A percentile compares a stretch with the other conserved stretches of the same genome.
phyloP scores from a whole-genome alignment of 73 alveolate genomes.

The Durusdinium trenchii region DNA sequence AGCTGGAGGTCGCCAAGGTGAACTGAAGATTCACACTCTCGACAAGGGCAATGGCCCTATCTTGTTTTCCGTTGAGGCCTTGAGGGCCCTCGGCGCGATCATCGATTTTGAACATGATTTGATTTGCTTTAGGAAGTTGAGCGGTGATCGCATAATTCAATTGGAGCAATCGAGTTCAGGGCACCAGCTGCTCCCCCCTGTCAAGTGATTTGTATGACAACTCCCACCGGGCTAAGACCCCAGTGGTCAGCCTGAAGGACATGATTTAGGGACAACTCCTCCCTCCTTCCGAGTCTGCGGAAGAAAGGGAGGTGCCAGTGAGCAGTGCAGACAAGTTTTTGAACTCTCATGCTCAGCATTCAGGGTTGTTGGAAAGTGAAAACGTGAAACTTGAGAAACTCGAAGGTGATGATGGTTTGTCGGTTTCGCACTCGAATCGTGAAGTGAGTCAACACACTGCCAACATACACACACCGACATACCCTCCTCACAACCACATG shows the following conservation, averaged over 20 bases:
- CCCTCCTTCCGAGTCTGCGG: neutral
- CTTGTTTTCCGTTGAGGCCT: conserved; percentile 4
- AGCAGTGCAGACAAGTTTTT: neutral
- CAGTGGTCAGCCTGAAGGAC: neutral
- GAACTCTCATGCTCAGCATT: no score
- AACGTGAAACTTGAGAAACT: no score
- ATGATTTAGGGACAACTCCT: neutral
- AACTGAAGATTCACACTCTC: conserved; percentile 14
- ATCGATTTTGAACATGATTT: neutral
- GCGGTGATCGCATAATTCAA: neutral
- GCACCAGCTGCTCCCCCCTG: conserved; percentile 10
- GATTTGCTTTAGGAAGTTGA: neutral
- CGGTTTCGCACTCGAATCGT: no score
- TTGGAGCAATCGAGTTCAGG: neutral
- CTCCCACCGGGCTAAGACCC: neutral
- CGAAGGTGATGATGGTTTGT: no score
- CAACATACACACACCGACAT: no score
- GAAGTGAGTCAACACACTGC: no score
- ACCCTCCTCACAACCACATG: no score
- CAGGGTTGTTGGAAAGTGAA: no score
- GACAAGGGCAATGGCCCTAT: conserved; percentile 4
- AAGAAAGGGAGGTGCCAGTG: neutral
- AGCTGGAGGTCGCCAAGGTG: conserved; percentile 31
- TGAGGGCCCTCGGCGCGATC: neutral
- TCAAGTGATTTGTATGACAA: neutral